These are phyloP conservation scores for Colletotrichum sp. DNA, from an alignment of 2,329 filamentous ascomycete species.

Conservation along the genomic window DNA sequence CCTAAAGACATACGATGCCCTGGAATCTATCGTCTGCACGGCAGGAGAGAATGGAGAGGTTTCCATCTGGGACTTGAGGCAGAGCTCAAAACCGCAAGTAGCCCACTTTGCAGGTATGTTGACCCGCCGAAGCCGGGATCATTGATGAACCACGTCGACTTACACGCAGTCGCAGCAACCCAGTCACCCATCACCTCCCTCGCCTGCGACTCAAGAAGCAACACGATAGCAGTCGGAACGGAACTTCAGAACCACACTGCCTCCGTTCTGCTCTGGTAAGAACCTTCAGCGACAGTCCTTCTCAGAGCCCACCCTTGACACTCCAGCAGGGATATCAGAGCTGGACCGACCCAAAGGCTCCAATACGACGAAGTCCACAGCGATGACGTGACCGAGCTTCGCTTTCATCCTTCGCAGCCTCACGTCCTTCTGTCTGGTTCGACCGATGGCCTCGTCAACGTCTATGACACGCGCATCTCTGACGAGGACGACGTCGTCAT, in stretches of 20 bases:
- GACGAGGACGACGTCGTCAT: constrained; percentile 80
- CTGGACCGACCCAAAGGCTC: constrained; percentile 47
- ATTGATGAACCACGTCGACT: constrained; percentile 17
- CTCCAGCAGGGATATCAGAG: constrained; percentile 59
- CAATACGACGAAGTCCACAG: constrained; percentile 70
- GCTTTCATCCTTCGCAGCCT: constrained; percentile 63
- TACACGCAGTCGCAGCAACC: constrained; percentile 37
- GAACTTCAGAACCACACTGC: constrained; percentile 70
- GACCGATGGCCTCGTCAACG: constrained; percentile 79
- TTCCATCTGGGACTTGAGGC: constrained; percentile 68
- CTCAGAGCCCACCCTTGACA: constrained; percentile 16
- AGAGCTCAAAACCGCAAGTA: constrained; percentile 40
- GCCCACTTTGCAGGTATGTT: constrained; percentile 51
- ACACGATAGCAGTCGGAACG: constrained; percentile 73
- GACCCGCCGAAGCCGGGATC: not conserved
- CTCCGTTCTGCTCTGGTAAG: constrained; percentile 65
- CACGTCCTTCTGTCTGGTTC: constrained; percentile 75
- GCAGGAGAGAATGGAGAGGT: constrained; percentile 74
- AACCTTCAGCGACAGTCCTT: not conserved
- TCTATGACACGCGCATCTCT: constrained; percentile 72
- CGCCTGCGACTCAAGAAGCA: constrained; percentile 60
- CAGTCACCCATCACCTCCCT: constrained; percentile 65
- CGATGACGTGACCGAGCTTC: constrained; percentile 68
- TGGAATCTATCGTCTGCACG: constrained; percentile 64
- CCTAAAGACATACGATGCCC: constrained; percentile 58